Conservation (phyloP, 208 protist genomes). For the Trypanosoma cruzi region DNA sequence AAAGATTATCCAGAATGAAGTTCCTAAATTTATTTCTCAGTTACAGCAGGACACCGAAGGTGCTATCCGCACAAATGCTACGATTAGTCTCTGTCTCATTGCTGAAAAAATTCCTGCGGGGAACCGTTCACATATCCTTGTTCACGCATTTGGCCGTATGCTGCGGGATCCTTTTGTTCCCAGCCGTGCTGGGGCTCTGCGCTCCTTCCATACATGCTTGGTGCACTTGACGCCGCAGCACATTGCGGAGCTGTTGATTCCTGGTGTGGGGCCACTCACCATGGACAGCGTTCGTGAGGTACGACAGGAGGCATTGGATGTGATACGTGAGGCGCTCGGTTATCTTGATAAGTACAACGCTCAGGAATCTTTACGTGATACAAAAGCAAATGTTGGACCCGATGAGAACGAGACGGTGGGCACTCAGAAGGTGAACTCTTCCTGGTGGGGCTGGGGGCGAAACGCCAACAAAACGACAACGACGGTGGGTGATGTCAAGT, state of each 20-base stretch:
- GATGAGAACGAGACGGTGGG: not conserved
- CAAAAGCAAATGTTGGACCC: not conserved
- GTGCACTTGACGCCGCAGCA: conserved; percentile 39
- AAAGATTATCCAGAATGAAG: conserved; percentile 51
- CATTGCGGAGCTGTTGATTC: conserved; percentile 58
- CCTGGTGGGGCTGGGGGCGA: conserved; percentile 10
- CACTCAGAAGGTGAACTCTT: not conserved
- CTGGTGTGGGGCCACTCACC: conserved; percentile 53
- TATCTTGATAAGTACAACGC: conserved; percentile 17
- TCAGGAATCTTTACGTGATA: not conserved
- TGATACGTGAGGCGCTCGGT: conserved; percentile 32
- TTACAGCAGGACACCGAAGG: conserved; percentile 81
- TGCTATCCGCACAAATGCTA: conserved; percentile 87
- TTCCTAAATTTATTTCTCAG: conserved; percentile 46
- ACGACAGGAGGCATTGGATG: conserved; percentile 40
- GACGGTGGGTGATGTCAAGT: not conserved
- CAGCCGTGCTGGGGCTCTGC: conserved; percentile 63
- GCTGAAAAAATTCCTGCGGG: conserved; percentile 43
- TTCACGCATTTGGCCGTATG: conserved; percentile 74
- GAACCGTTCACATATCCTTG: conserved; percentile 49
- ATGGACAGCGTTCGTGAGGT: conserved; percentile 67
- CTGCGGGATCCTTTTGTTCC: conserved; percentile 84
- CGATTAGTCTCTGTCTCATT: conserved; percentile 79
- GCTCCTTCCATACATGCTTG: conserved; percentile 48
- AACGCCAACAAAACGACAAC: not conserved